Evolutionary conservation across 2,329 filamentous ascomycete genomes (phyloP), one percentile per base, ranked within the genome.

Genomic region (Penicillium hordei): DNA sequence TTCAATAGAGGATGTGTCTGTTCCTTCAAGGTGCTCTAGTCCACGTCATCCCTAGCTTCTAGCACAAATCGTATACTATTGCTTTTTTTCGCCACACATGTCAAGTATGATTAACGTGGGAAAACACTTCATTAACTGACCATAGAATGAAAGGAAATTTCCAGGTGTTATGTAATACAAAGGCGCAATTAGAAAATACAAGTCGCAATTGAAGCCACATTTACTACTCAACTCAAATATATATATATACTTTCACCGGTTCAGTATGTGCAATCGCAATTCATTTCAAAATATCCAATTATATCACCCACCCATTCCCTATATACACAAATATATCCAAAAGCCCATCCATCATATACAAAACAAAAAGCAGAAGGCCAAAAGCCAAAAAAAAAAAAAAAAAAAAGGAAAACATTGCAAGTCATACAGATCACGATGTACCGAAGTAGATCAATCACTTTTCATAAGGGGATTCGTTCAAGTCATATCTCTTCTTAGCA

Each of bases 401-500:
- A 27, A 42, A 38, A 51, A 42, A 40, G 19, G 3, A 46, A 54
- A 53, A 46, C 42, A 44, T 54, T 23, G 23, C 50, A 58, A 55
- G 44, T 55, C 43, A 44, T 55, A 23, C 15, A 38, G 43, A 29
- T 27, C 27, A 44, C 38, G 48, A 29, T 31, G 15, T 29, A 55
- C 43, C 27, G 38, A 60, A 42, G 29, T 49, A 51, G 57, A 58
- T 52, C 53, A 55, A 34, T 65, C 64, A 69, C 40, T 63, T 67
- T 58, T 71, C 69, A 53, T 67, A 53, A 31, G 68, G 65, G 9
- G 66, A 71, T 63, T 72, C 70, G 46, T 67, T 62, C 58, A 72
- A 59, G 25, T 70, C 63, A 56, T 69, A 64, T 59, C 62, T 52
- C 59, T 65, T 67, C 60, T 68, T 66, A 44, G 69, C 53, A 39